A percentile compares a stretch with the other conserved stretches of the same genome.
Evolutionary conservation across 352 stramenopile genomes (phyloP).

Genomic region (Aphanomyces astaci): DNA sequence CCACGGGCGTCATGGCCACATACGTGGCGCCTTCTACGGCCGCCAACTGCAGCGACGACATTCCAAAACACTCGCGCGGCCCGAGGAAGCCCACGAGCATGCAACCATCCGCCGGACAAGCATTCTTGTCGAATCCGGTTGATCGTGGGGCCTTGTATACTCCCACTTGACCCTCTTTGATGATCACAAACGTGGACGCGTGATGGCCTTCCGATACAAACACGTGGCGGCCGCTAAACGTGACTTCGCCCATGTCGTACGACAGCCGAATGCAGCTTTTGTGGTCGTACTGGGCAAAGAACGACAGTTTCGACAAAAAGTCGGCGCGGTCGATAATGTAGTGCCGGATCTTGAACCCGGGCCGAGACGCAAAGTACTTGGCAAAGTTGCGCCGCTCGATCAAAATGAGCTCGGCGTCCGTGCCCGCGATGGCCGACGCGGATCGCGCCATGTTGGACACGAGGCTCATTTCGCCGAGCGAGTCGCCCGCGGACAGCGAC

Average conservation of each 20-base stretch:
- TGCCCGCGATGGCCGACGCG: conserved; percentile 49
- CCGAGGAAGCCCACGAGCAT: conserved; percentile 6
- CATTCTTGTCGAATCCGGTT: background rate
- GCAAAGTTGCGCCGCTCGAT: conserved; percentile 54
- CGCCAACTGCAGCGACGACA: background rate
- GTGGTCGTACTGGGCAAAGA: conserved; percentile 52
- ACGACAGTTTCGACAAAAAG: conserved; percentile 50
- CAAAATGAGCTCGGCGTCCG: conserved; percentile 60
- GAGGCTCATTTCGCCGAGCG: conserved; percentile 64
- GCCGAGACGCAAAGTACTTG: conserved; percentile 32
- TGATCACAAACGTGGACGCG: conserved; percentile 50
- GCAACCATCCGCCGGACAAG: background rate
- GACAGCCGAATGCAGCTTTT: conserved; percentile 65
- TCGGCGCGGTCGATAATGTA: conserved; percentile 62
- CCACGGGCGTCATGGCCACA: conserved; percentile 13
- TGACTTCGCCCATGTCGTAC: conserved; percentile 50
- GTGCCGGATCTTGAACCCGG: conserved; percentile 56
- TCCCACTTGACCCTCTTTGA: conserved; percentile 56
- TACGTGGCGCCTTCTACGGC: conserved; percentile 1
- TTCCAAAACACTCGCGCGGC: conserved; percentile 11
- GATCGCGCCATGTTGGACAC: conserved; percentile 63
- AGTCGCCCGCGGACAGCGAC: conserved; percentile 54
- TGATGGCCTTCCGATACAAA: conserved; percentile 49
- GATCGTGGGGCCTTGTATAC: conserved; percentile 33
- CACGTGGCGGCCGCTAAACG: conserved; percentile 49